Conservation (phyloP, 1,284 basidiomycete genomes). For the Cutaneotrichosporon mucoides region DNA sequence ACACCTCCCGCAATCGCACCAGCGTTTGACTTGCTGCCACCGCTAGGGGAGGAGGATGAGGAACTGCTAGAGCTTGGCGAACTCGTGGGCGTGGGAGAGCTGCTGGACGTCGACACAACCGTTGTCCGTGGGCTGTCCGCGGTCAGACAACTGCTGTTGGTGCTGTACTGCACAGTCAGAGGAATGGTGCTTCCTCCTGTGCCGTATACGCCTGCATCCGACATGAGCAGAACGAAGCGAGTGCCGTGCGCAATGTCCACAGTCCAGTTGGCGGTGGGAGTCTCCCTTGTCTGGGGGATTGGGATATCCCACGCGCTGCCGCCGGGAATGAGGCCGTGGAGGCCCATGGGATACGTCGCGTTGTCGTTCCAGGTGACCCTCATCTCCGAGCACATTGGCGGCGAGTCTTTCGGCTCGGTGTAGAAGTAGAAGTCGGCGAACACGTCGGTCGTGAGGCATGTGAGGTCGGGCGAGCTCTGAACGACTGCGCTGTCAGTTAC, state of each 20-base stretch:
- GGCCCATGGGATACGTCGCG: constrained; percentile 27
- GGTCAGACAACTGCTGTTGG: constrained; percentile 30
- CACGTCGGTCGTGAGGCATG: constrained; percentile 26
- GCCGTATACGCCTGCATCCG: constrained; percentile 31
- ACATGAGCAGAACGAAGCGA: constrained; percentile 37
- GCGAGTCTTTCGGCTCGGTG: constrained; percentile 25
- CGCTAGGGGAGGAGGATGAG: too few relatives aligned
- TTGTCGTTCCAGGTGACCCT: constrained; percentile 33
- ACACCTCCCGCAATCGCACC: constrained; percentile 17
- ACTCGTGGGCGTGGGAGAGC: background rate
- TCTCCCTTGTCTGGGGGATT: constrained; percentile 14
- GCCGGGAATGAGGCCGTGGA: constrained; percentile 39
- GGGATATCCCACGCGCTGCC: constrained; percentile 38
- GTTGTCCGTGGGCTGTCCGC: constrained; percentile 18
- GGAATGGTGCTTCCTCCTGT: constrained; percentile 38
- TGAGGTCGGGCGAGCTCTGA: constrained; percentile 18
- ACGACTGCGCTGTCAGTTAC: constrained; percentile 1
- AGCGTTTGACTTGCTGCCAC: background rate
- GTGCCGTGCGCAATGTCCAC: constrained; percentile 37
- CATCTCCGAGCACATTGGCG: constrained; percentile 31
- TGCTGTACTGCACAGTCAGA: constrained; percentile 24
- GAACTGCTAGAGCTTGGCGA: background rate
- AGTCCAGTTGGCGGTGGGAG: constrained; percentile 24
- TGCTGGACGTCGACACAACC: background rate
- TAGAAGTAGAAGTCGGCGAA: constrained; percentile 37